phyloP scores from a whole-genome alignment of 2,329 filamentous ascomycete species.

The Fusarium floridanum region DNA sequence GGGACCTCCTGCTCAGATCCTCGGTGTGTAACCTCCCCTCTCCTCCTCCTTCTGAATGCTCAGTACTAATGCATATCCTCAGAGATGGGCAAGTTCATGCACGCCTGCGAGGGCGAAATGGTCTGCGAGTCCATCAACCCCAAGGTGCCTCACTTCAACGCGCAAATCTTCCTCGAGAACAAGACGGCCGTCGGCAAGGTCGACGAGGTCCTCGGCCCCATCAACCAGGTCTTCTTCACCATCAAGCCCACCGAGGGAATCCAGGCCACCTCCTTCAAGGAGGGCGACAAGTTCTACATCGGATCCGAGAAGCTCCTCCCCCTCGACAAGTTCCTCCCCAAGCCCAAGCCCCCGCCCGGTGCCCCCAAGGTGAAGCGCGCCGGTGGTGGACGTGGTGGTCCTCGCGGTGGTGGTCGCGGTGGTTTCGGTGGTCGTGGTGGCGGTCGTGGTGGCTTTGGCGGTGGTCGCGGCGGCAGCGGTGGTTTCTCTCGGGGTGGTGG shows the following conservation, averaged over 20 bases:
- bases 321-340: constrained; percentile 95
- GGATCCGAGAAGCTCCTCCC: constrained; percentile 94
- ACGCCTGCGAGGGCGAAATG: constrained; percentile 97
- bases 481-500: constrained; percentile 38
- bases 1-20: constrained; percentile 54
- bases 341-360: constrained; percentile 82
- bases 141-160: constrained; percentile 99
- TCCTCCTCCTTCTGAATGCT: not conserved
- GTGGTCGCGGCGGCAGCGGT: constrained; percentile 48
- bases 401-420: constrained; percentile 51
- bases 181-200: constrained; percentile 97
- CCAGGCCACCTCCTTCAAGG: constrained; percentile 92
- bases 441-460: constrained; percentile 57
- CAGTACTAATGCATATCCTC: constrained; percentile 17
- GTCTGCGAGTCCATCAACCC: constrained; percentile 95
- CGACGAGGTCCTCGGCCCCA: constrained; percentile 96
- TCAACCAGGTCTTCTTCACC: constrained; percentile 99
- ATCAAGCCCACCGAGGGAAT: constrained; percentile 98
- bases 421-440: constrained; percentile 53
- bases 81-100: constrained; percentile 94
- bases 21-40: constrained; percentile 48
- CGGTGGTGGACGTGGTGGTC: constrained; percentile 60
- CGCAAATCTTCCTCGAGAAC: constrained; percentile 98
- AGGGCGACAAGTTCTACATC: constrained; percentile 98
- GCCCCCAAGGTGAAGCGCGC: constrained; percentile 74